These are phyloP conservation scores for Corchorus olitorius DNA, from an alignment of 345 rosid genomes.

Conservation along the genomic window DNA sequence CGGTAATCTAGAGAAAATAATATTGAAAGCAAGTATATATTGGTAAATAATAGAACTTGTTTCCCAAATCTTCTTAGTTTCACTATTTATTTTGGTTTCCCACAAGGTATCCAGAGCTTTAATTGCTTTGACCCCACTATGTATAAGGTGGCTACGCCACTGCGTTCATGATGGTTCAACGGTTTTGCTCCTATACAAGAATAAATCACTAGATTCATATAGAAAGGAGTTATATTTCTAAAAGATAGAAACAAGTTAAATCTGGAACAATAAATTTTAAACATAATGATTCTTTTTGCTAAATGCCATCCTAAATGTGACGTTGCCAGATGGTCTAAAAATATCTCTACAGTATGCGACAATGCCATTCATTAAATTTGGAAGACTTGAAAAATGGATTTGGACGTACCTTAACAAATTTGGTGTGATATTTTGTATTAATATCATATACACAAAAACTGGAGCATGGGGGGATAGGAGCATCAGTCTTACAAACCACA, in stretches of 20 bases:
- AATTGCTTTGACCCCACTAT: too few relatives aligned
- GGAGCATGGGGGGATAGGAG: conserved; percentile 26
- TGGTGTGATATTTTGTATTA: conserved; percentile 66
- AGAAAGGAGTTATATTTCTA: not conserved
- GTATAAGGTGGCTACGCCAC: too few relatives aligned
- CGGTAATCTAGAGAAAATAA: too few relatives aligned
- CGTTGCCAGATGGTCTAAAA: not conserved
- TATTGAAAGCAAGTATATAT: too few relatives aligned
- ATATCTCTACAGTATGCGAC: not conserved
- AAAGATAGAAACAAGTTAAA: not conserved
- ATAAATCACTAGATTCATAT: not conserved
- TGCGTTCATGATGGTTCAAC: too few relatives aligned
- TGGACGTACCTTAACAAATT: conserved; percentile 63
- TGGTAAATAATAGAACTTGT: too few relatives aligned
- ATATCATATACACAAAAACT: conserved; percentile 75
- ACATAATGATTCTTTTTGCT: not conserved
- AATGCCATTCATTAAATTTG: not conserved
- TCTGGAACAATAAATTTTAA: too few relatives aligned
- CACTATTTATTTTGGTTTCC: too few relatives aligned
- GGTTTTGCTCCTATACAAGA: too few relatives aligned
- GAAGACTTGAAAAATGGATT: conserved; percentile 1
- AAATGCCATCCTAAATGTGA: not conserved
- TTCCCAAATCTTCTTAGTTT: too few relatives aligned
- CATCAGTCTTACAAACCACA: conserved; percentile 16
- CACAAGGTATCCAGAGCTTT: too few relatives aligned